These are phyloP conservation scores for Prunus yedoensis DNA, from an alignment of 331 rosid species.

Conservation along the genomic window DNA sequence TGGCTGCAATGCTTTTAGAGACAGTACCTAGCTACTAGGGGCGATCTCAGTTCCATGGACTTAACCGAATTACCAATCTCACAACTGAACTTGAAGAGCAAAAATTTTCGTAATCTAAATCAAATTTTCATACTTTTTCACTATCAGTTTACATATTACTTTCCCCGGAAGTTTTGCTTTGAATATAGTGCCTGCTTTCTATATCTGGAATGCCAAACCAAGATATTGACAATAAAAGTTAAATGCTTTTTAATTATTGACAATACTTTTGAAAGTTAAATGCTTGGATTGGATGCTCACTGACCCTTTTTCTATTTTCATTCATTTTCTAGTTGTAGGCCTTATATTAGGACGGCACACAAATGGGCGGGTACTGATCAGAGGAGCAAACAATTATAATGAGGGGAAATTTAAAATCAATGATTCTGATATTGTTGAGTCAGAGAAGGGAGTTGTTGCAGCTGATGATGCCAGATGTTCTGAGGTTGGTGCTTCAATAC, in stretches of 20 bases:
- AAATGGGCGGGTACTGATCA: constrained; percentile 25
- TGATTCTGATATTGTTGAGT: constrained; percentile 44
- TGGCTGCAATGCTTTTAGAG: too few relatives aligned
- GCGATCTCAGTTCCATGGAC: too few relatives aligned
- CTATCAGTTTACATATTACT: background rate
- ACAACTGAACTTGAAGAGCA: background rate
- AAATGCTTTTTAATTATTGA: background rate
- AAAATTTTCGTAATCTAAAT: background rate
- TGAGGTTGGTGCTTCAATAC: constrained; percentile 67
- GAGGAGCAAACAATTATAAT: constrained; percentile 22
- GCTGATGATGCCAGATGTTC: constrained; percentile 94
- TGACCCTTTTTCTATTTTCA: background rate
- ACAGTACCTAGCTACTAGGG: too few relatives aligned
- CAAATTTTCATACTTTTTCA: background rate
- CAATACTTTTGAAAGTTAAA: background rate
- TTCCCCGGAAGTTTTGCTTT: background rate
- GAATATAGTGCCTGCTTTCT: too few relatives aligned
- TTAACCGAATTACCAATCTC: too few relatives aligned
- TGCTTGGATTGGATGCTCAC: background rate
- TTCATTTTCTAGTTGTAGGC: constrained; percentile 44
- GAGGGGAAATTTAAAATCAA: background rate
- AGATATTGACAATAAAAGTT: background rate
- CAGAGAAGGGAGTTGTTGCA: constrained; percentile 79
- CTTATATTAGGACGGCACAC: constrained; percentile 34
- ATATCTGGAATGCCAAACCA: too few relatives aligned